phyloP scores from a whole-genome alignment of 148 eudicot species.

The Camellia granthamiana region DNA sequence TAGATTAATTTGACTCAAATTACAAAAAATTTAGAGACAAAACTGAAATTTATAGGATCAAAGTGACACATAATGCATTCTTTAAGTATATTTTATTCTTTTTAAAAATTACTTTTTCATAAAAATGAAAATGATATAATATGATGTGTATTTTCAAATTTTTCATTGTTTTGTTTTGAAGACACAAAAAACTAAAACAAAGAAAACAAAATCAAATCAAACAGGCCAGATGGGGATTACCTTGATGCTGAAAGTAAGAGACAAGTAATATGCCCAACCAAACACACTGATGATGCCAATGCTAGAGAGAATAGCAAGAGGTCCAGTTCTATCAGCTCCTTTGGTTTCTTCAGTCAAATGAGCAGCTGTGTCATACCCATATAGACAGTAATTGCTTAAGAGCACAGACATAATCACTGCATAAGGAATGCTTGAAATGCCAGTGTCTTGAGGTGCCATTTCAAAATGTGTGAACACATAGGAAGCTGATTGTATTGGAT shows the following conservation, averaged over 20 bases:
- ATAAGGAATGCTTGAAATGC: conserved; percentile 42
- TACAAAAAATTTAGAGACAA: too few species aligned
- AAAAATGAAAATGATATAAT: too few species aligned
- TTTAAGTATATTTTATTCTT: too few species aligned
- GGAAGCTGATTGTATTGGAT: conserved; percentile 51
- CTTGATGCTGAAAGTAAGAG: conserved; percentile 77
- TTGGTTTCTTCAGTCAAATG: conserved; percentile 72
- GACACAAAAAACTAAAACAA: too few species aligned
- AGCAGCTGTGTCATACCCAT: conserved; percentile 68
- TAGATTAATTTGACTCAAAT: too few species aligned
- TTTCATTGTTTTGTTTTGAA: too few species aligned
- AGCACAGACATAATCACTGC: conserved; percentile 54
- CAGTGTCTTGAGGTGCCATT: conserved; percentile 40
- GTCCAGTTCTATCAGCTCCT: conserved; percentile 67
- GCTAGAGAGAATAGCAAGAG: conserved; percentile 58
- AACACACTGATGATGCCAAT: conserved; percentile 56
- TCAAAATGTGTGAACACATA: conserved; percentile 57
- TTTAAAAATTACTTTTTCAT: too few species aligned
- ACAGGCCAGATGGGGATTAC: conserved; percentile 14
- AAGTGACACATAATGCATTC: too few species aligned
- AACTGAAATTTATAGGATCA: too few species aligned
- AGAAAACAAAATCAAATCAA: too few species aligned
- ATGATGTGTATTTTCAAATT: too few species aligned
- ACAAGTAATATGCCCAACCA: conserved; percentile 66
- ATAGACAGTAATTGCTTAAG: conserved; percentile 62